Evolutionary conservation across 345 rosid genomes (phyloP).

Genomic region (Dimocarpus longan): DNA sequence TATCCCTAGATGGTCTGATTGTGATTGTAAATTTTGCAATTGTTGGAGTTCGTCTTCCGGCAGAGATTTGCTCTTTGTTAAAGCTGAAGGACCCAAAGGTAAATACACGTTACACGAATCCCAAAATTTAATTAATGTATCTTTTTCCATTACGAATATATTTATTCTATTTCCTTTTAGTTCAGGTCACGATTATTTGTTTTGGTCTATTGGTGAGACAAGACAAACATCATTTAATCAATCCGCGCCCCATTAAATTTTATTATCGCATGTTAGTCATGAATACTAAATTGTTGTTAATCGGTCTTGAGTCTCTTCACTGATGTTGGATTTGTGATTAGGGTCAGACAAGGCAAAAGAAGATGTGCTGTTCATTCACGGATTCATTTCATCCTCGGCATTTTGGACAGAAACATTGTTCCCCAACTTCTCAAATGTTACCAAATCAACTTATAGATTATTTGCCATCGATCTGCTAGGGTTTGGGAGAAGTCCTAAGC

Average conservation of each 20-base stretch:
- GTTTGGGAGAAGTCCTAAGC: conserved; percentile 96
- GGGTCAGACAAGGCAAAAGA: conserved; percentile 56
- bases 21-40: conserved; percentile 78
- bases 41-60: conserved; percentile 61
- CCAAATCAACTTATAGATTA: conserved; percentile 70
- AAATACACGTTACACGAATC: background rate
- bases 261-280: no score
- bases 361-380: conserved; percentile 90
- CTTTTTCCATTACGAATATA: no score
- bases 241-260: no score
- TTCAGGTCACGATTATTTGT: no score
- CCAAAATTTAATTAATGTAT: no score
- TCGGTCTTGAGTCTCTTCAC: background rate
- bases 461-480: conserved; percentile 88
- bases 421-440: conserved; percentile 74
- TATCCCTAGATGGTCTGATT: conserved; percentile 91
- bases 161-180: no score
- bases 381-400: conserved; percentile 96
- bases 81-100: conserved; percentile 66
- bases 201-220: no score
- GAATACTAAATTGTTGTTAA: background rate
- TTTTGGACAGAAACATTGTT: conserved; percentile 97
- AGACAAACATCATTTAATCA: no score
- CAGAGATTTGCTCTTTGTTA: conserved; percentile 72
- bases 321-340: background rate